A percentile compares a stretch with the other conserved stretches of the same genome.
phyloP scores from a whole-genome alignment of 2,329 filamentous ascomycete genomes.

The Rhytidhysteron rufulum region DNA sequence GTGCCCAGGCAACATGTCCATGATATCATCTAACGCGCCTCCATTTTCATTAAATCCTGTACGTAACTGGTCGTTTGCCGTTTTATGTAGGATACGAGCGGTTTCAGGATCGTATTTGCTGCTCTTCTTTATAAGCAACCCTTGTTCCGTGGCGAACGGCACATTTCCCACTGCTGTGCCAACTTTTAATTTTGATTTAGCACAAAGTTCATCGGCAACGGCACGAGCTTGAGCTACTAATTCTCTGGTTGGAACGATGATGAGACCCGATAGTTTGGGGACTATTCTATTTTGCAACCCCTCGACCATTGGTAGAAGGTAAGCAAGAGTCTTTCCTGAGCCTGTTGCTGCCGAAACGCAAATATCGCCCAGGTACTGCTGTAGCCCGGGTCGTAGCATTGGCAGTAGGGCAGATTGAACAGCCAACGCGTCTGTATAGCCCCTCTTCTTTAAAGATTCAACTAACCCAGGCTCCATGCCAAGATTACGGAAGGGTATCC shows the following conservation, averaged over 20 bases:
- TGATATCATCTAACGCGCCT: slow-evolving; percentile 35
- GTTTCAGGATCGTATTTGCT: slow-evolving; percentile 60
- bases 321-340: slow-evolving; percentile 92
- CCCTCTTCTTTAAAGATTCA: slow-evolving; percentile 62
- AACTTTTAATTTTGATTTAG: slow-evolving; percentile 70
- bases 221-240: slow-evolving; percentile 82
- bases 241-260: slow-evolving; percentile 88
- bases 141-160: slow-evolving; percentile 64
- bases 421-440: slow-evolving; percentile 69
- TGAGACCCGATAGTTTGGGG: slow-evolving; percentile 69
- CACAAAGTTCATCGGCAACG: slow-evolving; percentile 67
- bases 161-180: slow-evolving; percentile 81
- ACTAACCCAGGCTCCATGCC: slow-evolving; percentile 60
- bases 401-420: slow-evolving; percentile 79
- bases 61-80: slow-evolving; percentile 28
- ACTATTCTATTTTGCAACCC: slow-evolving; percentile 63
- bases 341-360: slow-evolving; percentile 91
- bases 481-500: slow-evolving; percentile 60
- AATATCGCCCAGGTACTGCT: slow-evolving; percentile 67
- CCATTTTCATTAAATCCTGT: slow-evolving; percentile 33
- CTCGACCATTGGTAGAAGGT: slow-evolving; percentile 80
- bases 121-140: slow-evolving; percentile 56
- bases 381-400: slow-evolving; percentile 65
- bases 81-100: slow-evolving; percentile 48
- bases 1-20: slow-evolving; percentile 54